Base-by-base conservation (phyloP, 2,329 filamentous ascomycete species). In the Plectosphaerella sp. region DNA sequence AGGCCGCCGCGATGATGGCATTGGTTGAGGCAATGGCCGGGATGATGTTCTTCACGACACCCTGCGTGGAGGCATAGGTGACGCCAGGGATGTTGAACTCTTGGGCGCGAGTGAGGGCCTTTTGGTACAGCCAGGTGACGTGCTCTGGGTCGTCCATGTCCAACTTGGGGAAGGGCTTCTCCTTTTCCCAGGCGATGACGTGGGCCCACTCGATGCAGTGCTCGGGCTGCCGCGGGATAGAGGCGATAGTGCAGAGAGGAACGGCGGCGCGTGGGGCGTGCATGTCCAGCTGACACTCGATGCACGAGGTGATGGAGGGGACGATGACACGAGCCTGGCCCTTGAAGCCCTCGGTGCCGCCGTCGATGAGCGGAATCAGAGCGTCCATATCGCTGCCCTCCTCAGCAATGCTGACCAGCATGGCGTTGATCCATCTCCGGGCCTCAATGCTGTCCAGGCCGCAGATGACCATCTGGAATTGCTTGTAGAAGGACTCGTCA, bases 141-240 rank as follows among this genome's bases (percentile, higher is more conserved):
- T 99, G 94, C 66, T 95, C 91, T 41, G 95, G 89, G 63, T 99
- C 91, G 68, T 99, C 95, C 61, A 91, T 97, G 72, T 99, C 94
- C 47, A 99, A 86, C 36, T 82, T 79, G 16, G 91, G 86, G 59
- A 93, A 95, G 57, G 88, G 88, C 66, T 88, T 87, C 63, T 91
- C 84, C 60, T 88, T 82, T 56, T 96, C 91, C 94, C 94, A 99
- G 41, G 94, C 94, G 57, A 99, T 97, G 64, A 97, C 88, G 67
- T 97, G 93, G 0, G 94, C 95, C 94, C 94, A 99, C 72, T 99
- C 94, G 64, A 99, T 89, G 68, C 94, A 99, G 72, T 99, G 94
- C 68, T 97, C 92, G 1, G 94, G 94, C 66, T 99, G 94, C 14
- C 94, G 88, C 10, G 94, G 94, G 59, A 99, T 97, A 16, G 91